Base-by-base conservation (phyloP, 495 filamentous ascomycete species). In the Aspergillus funiculosus region DNA sequence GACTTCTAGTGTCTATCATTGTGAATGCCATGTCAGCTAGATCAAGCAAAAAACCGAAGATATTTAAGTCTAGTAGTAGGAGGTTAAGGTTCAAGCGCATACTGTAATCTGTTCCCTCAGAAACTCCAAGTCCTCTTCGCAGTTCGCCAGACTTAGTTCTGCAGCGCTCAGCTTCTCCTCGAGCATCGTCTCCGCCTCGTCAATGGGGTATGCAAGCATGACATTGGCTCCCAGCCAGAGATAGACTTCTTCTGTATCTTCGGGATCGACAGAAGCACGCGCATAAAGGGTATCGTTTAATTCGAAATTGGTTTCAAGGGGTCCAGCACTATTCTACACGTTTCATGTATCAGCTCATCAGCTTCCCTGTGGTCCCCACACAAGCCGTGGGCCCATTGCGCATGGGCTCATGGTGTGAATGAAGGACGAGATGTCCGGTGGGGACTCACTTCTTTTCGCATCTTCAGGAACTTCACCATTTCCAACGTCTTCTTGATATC, bases 401-500 rank as follows among this genome's bases (percentile, higher is more conserved):
- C n/a, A n/a, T n/a, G n/a, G n/a, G n/a, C n/a, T n/a, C n/a, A n/a
- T n/a, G n/a, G n/a, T n/a, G n/a, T n/a, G n/a, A n/a, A n/a, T n/a
- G n/a, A n/a, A n/a, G n/a, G n/a, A n/a, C n/a, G n/a, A n/a, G n/a
- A n/a, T n/a, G n/a, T n/a, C n/a, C n/a, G n/a, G n/a, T n/a, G n/a
- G n/a, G n/a, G n/a, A n/a, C n/a, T n/a, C 30, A 61, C 60, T 38
- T 66, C 61, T 27, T 60, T 64, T 39, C 59, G 60, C 43, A 60
- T 66, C 68, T 86, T 79, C 44, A 98, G 62, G 52, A 97, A 98
- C 36, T 69, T 70, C 15, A 96, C 91, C 31, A 87, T 95, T 25
- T 97, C 94, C 51, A 97, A 66, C n/a, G 94, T 96, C 75, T 95
- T 97, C 52, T 85, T 81, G 54, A 98, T 96, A 63, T 98, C 92